Evolutionary conservation across 1,284 basidiomycete genomes (phyloP).

Genomic region (Kwoniella shivajii): DNA sequence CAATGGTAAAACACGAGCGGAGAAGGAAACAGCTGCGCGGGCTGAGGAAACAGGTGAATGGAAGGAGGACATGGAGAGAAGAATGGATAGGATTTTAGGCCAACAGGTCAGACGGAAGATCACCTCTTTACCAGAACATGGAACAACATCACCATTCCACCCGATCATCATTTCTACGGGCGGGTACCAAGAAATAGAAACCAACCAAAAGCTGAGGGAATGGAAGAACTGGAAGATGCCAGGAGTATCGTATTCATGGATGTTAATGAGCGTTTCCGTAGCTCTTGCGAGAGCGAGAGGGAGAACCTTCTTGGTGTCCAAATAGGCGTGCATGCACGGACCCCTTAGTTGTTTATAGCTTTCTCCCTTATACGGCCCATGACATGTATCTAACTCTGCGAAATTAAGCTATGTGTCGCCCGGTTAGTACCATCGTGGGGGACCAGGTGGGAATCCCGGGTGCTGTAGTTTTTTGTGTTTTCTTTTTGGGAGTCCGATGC

Average conservation of each 20-base stretch:
- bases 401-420: constrained; percentile 3
- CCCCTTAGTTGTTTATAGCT: neutral
- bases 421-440: constrained; percentile 8
- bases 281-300: no score
- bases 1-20: neutral
- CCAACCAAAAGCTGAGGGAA: neutral
- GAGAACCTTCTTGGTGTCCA: no score
- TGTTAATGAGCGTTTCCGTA: neutral
- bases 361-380: neutral
- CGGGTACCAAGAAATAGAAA: neutral
- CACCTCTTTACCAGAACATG: neutral
- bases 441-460: constrained; percentile 8
- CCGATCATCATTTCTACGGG: neutral
- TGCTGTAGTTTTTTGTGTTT: constrained; percentile 6
- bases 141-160: neutral
- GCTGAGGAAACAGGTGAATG: neutral
- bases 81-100: neutral
- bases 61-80: neutral
- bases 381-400: neutral
- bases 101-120: neutral
- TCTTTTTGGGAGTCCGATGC: no score
- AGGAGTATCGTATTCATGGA: neutral
- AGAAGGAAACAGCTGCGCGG: neutral
- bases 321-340: no score
- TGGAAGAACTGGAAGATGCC: no score